phyloP scores from a whole-genome alignment of 441 rosid species.

The Cnidoscolus chayamansa region DNA sequence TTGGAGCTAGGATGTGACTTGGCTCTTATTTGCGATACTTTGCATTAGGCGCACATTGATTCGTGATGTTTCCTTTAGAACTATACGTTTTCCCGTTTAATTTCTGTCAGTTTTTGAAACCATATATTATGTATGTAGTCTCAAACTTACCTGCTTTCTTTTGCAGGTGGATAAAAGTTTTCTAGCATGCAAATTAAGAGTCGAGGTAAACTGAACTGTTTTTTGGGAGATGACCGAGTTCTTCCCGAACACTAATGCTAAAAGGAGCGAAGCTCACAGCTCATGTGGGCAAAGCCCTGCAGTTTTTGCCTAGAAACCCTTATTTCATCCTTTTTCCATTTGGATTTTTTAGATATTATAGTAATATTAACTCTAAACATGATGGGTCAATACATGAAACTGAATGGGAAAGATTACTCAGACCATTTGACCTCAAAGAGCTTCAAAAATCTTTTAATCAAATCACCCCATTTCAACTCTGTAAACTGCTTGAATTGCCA shows the following conservation, averaged over 20 bases:
- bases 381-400: constrained; percentile 36
- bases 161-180: constrained; percentile 18
- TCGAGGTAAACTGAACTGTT: background rate
- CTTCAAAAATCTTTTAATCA: constrained; percentile 46
- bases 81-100: no score
- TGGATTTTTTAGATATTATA: constrained; percentile 23
- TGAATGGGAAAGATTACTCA: constrained; percentile 83
- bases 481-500: constrained; percentile 68
- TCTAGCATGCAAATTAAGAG: background rate
- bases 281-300: constrained; percentile 32
- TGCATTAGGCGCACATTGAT: no score
- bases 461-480: constrained; percentile 70
- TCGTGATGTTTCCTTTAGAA: no score
- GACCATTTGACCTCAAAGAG: constrained; percentile 65
- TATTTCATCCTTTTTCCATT: constrained; percentile 21
- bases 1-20: no score
- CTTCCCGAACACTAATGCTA: constrained; percentile 36
- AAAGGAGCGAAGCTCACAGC: constrained; percentile 39
- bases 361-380: constrained; percentile 2
- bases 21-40: no score
- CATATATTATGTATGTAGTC: background rate
- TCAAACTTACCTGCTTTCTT: background rate
- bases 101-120: no score
- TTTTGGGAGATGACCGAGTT: constrained; percentile 2
- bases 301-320: constrained; percentile 21